Evolutionary conservation across 805 yeast genomes (phyloP), one percentile per base, ranked within the genome.

Genomic region (Starmerella geochares): DNA sequence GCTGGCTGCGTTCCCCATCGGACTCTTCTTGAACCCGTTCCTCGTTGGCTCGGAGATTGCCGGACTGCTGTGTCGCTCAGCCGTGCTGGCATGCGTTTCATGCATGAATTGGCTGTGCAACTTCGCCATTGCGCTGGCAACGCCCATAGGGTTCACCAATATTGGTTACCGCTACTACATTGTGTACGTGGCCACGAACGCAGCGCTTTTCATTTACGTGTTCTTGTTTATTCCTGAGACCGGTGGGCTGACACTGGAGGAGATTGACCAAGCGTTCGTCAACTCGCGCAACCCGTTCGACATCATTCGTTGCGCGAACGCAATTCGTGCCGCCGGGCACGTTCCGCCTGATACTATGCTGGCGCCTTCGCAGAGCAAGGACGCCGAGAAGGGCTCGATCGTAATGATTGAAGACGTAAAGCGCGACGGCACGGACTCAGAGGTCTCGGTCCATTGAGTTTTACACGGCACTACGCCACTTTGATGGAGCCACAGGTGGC

Each of bases 101-200:
- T 75, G 75, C 29, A 68, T 73, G 38, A 78, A 78, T 60, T 79
- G 83, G 83, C 61, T 72, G 1, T 70, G 72, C 62, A 78, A 77
- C 59, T 79, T 77, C 59, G 60, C 74, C 66, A 74, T 79, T 35
- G 82, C 77, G 32, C 72, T 75, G 75, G 58, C 65, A 16, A 65
- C 69, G 1, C 87, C 87, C 13, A 55, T 64, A 4, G 72, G 80
- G 60, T 66, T 74, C 64, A 55, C 69, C 64, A 53, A 70, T 59
- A 67, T 78, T 61, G 70, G 70, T 35, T 76, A 77, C 68, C 74
- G 71, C 55, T 75, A 80, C 40, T 81, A 79, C 61, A 66, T 77
- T 21, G 72, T 81, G 56, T 81, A 78, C 63, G 80, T 80, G 24
- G 66, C 67, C n/a, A 67, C 73, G 58, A 76, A 78, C 63, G 66